Conservation (phyloP, 1,284 basidiomycete species). For the Boletus mariae region DNA sequence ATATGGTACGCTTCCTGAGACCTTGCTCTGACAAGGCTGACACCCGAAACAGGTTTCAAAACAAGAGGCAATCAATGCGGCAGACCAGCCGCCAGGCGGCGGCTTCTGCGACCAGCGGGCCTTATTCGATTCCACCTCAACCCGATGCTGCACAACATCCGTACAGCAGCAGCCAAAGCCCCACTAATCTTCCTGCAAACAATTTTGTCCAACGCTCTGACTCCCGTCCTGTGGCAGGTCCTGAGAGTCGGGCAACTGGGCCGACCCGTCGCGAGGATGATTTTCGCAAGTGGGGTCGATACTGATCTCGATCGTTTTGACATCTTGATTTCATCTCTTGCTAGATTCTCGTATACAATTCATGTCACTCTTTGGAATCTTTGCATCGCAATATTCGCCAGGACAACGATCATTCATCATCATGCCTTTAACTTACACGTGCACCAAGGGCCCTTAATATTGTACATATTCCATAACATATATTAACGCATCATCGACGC, state of each 20-base stretch:
- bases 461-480: constrained; percentile 35
- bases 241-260: constrained; percentile 30
- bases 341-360: constrained; percentile 35
- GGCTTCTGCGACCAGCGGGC: constrained; percentile 36
- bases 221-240: constrained; percentile 29
- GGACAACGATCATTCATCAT: constrained; percentile 40
- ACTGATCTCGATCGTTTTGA: constrained; percentile 43
- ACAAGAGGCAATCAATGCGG: constrained; percentile 76
- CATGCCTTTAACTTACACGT: constrained; percentile 33
- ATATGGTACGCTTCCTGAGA: constrained; percentile 58
- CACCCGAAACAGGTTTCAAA: constrained; percentile 66
- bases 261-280: constrained; percentile 40
- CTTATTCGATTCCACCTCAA: constrained; percentile 46
- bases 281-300: constrained; percentile 47
- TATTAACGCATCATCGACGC: constrained; percentile 32
- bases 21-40: constrained; percentile 17
- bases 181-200: constrained; percentile 32
- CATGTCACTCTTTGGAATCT: constrained; percentile 36
- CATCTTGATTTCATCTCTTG: constrained; percentile 36
- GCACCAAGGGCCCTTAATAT: constrained; percentile 34
- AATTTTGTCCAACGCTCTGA: constrained; percentile 43
- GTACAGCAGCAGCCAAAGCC: constrained; percentile 35
- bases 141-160: constrained; percentile 27
- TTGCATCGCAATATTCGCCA: constrained; percentile 33
- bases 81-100: constrained; percentile 66